These are phyloP conservation scores for Phaeoacremonium minimum DNA, from an alignment of 2,329 filamentous ascomycete genomes.

Conservation along the genomic window DNA sequence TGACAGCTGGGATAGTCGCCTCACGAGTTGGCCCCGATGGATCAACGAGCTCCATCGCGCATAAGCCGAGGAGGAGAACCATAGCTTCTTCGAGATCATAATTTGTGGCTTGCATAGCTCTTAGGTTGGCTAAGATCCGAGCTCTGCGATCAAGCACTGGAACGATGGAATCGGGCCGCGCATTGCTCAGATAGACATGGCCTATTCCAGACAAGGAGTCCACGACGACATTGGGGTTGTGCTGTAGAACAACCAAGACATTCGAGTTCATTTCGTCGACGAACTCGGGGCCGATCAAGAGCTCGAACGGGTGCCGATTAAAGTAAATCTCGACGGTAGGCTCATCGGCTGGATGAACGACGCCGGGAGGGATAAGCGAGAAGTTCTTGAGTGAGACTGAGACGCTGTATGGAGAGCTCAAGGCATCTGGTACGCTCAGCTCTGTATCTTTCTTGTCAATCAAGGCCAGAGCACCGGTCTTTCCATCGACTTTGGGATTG, in stretches of 20 bases:
- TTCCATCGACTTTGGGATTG: no score
- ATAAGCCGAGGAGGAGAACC: slow-evolving; percentile 19
- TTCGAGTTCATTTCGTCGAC: slow-evolving; percentile 24
- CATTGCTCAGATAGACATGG: slow-evolving; percentile 17
- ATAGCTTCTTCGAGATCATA: slow-evolving; percentile 20
- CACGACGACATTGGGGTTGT: slow-evolving; percentile 18
- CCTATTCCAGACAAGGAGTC: slow-evolving; percentile 23
- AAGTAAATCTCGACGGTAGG: slow-evolving; percentile 22
- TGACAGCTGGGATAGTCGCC: slow-evolving; percentile 16
- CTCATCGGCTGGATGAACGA: slow-evolving; percentile 18
- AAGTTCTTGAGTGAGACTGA: slow-evolving; percentile 1
- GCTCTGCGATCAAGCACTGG: slow-evolving; percentile 19
- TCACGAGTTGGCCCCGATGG: slow-evolving; percentile 6
- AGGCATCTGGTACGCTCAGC: slow-evolving; percentile 2
- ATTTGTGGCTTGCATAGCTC: slow-evolving; percentile 14
- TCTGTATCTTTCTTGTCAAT: not conserved
- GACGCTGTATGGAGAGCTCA: slow-evolving; percentile 4
- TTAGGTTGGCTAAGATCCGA: slow-evolving; percentile 19
- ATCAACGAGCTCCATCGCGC: slow-evolving; percentile 20
- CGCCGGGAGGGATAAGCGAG: slow-evolving; percentile 17
- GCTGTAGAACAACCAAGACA: slow-evolving; percentile 20
- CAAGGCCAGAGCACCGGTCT: not conserved
- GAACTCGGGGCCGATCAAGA: slow-evolving; percentile 22
- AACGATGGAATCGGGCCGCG: slow-evolving; percentile 8
- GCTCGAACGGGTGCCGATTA: slow-evolving; percentile 19